Evolutionary conservation across 176 grass and related monocot genomes (phyloP).

Genomic region (Pontederia crassipes): DNA sequence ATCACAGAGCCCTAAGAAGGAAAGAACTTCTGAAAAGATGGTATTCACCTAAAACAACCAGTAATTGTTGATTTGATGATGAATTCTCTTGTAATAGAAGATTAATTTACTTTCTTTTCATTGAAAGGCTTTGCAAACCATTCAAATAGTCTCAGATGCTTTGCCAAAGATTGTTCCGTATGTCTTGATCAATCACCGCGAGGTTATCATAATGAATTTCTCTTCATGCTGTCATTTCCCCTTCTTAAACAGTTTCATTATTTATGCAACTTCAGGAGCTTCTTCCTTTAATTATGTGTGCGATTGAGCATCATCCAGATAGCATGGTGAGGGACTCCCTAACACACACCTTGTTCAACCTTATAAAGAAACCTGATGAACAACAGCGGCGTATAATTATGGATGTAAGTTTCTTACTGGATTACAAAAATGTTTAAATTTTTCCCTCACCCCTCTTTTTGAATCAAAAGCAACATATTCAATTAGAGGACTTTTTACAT

Average conservation of each 20-base stretch:
- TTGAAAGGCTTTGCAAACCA: conserved; percentile 73
- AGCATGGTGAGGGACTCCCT: conserved; percentile 73
- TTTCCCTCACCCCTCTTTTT: not conserved
- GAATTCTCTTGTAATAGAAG: conserved; percentile 3
- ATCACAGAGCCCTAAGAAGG: conserved; percentile 52
- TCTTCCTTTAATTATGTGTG: conserved; percentile 99
- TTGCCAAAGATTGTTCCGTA: conserved; percentile 98
- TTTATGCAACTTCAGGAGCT: conserved; percentile 51
- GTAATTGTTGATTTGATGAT: not conserved
- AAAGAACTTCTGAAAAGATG: conserved; percentile 67
- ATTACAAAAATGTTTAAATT: not conserved
- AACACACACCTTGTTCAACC: conserved; percentile 93
- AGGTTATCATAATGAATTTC: conserved; percentile 55
- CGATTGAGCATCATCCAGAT: conserved; percentile 94
- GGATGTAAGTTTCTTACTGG: conserved; percentile 46
- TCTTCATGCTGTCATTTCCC: conserved; percentile 15
- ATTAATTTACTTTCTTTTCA: conserved; percentile 19
- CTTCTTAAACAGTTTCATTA: conserved; percentile 17
- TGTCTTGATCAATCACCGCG: conserved; percentile 97
- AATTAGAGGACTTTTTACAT: no score
- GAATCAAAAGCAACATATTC: no score
- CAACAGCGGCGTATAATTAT: conserved; percentile 84
- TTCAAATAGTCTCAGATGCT: conserved; percentile 93
- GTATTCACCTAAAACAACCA: conserved; percentile 33
- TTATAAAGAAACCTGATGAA: conserved; percentile 91